Evolutionary conservation across 495 filamentous ascomycete species (phyloP), one percentile per base, ranked within the genome.

Genomic region (Delitschia confertaspora): DNA sequence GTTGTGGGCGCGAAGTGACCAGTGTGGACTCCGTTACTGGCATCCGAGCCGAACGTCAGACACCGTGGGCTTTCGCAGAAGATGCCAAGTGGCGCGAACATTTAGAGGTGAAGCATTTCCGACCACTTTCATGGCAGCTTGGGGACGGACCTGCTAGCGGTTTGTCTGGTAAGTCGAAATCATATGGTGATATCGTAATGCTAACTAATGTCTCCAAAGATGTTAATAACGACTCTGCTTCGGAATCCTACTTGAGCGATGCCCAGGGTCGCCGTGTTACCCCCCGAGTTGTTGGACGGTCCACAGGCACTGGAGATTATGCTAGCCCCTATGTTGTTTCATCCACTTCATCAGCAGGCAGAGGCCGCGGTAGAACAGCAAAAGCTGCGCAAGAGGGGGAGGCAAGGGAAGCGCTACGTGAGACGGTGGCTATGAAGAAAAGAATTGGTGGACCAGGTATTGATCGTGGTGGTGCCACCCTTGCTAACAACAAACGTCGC

Each of bases 61-160:
- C 38, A 14, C 47, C 52, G 26, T 32, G 56, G 10, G 44, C 37
- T 4, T 70, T 67, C 37, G 27, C 34, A 3, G 45, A 57, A 5
- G 60, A 68, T 5, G 55, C 59, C 0, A 58, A 64, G 5, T 82
- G 86, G 66, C 56, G 66, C 18, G 59, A 60, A 11, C 85, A 93
- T 58, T 53, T 87, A 17, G 69, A 80, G 33, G 49, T 63, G 18
- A 52, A 45, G 17, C 85, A 93, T 59, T 60, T 88, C 20, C 44
- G 56, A 6, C 61, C 73, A 10, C 58, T 78, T 49, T 68, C 73
- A 17, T 83, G 80, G 83, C 59, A 74, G 44, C 58, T 72, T 27
- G 82, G 82, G 11, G 80, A 87, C 58, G 82, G 83, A 25, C 74
- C 76, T 26, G 62, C 61, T 32, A 67, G 65, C 13, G 63, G 64